phyloP scores from a whole-genome alignment of 2,329 filamentous ascomycete genomes.

The Anthostomella pinea region DNA sequence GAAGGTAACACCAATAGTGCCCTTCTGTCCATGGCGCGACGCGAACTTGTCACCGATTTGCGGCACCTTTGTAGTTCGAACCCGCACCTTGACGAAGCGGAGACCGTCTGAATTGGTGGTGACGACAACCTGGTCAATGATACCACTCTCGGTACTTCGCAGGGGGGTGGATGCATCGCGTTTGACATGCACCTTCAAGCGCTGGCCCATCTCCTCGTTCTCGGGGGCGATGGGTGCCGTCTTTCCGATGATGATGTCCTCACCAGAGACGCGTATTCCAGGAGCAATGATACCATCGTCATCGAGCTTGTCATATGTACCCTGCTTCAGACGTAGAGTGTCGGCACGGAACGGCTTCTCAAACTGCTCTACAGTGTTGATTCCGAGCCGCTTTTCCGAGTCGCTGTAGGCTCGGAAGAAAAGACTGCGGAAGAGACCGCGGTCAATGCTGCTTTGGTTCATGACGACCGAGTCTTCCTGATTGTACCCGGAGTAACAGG shows the following conservation, averaged over 20 bases:
- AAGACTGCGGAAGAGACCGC: slow-evolving; percentile 92
- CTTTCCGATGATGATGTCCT: slow-evolving; percentile 99
- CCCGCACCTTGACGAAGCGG: slow-evolving; percentile 95
- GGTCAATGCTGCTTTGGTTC: slow-evolving; percentile 99
- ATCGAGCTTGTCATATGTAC: slow-evolving; percentile 96
- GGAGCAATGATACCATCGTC: slow-evolving; percentile 94
- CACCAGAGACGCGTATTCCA: slow-evolving; percentile 90
- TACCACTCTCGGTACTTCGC: slow-evolving; percentile 93
- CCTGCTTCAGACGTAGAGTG: slow-evolving; percentile 88
- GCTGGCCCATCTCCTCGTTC: slow-evolving; percentile 87
- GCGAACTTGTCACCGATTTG: slow-evolving; percentile 99
- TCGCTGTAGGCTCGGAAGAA: slow-evolving; percentile 98
- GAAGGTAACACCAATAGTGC: slow-evolving; percentile 98
- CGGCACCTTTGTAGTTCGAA: slow-evolving; percentile 94
- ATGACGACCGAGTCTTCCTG: slow-evolving; percentile 99
- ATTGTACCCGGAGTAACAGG: slow-evolving; percentile 97
- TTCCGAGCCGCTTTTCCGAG: slow-evolving; percentile 91
- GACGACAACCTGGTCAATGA: slow-evolving; percentile 88
- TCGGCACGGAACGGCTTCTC: slow-evolving; percentile 90
- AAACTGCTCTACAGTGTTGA: slow-evolving; percentile 89
- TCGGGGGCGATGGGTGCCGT: slow-evolving; percentile 93
- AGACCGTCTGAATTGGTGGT: slow-evolving; percentile 94
- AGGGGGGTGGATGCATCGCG: slow-evolving; percentile 94
- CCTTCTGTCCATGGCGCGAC: slow-evolving; percentile 98
- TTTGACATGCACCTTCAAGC: slow-evolving; percentile 86